Evolutionary conservation across 768 basidiomycete species (phyloP).

Genomic region (Suillus fuscotomentosus): DNA sequence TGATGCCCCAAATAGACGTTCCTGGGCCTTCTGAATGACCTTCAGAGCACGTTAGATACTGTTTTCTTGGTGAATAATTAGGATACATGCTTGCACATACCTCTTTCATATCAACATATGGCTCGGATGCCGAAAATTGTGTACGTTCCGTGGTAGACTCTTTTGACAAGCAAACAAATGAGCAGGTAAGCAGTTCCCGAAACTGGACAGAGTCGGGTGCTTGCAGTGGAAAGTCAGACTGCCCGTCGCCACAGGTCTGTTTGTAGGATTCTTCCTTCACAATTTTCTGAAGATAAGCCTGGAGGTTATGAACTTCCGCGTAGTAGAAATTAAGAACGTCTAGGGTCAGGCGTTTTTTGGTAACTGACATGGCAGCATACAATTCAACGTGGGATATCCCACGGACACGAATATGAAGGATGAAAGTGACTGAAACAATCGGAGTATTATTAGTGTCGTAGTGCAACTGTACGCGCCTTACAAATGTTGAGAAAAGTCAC

Average conservation of each 20-base stretch:
- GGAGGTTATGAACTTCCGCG: slow-evolving; percentile 36
- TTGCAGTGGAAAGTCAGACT: slow-evolving; percentile 5
- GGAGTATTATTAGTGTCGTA: no score
- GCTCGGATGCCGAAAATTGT: slow-evolving; percentile 31
- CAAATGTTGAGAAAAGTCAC: no score
- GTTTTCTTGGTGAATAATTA: no score
- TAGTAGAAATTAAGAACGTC: slow-evolving; percentile 46
- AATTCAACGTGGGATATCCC: neutral
- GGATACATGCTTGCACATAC: slow-evolving; percentile 32
- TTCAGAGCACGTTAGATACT: no score
- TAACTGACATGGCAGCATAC: neutral
- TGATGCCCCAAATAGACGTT: no score
- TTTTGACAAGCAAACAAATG: slow-evolving; percentile 45
- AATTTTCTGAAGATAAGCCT: slow-evolving; percentile 39
- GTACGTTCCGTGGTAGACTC: slow-evolving; percentile 16
- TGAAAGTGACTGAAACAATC: neutral
- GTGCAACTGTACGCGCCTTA: no score
- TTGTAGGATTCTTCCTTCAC: slow-evolving; percentile 21
- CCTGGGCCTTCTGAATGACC: no score
- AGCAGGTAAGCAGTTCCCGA: slow-evolving; percentile 38
- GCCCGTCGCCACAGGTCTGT: slow-evolving; percentile 12
- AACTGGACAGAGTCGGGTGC: slow-evolving; percentile 30
- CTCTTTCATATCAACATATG: slow-evolving; percentile 53
- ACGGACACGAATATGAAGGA: neutral
- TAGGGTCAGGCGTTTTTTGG: slow-evolving; percentile 19